Conservation (phyloP, 768 basidiomycete genomes). For the Strobilomyces dryophilus region DNA sequence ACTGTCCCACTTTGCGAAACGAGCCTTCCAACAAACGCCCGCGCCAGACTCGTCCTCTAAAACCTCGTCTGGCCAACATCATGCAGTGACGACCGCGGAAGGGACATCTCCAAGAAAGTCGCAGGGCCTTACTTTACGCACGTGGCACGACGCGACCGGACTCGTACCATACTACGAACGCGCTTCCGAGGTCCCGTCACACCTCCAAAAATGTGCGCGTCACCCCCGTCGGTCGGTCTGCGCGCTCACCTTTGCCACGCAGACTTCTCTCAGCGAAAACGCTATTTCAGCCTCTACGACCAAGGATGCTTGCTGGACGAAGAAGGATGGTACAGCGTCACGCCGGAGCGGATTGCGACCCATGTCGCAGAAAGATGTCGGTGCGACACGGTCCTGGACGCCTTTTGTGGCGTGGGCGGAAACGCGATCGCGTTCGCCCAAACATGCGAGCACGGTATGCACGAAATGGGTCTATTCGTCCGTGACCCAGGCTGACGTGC, state of each 20-base stretch:
- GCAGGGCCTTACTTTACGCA: constrained; percentile 31
- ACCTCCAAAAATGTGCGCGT: constrained; percentile 73
- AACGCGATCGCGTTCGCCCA: constrained; percentile 97
- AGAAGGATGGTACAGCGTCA: constrained; percentile 98
- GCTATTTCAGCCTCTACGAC: constrained; percentile 77
- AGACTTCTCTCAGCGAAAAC: constrained; percentile 86
- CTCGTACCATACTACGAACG: constrained; percentile 70
- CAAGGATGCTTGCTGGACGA: constrained; percentile 85
- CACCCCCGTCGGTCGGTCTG: background rate
- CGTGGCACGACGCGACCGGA: constrained; percentile 66
- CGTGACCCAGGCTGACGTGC: constrained; percentile 2
- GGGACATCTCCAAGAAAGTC: constrained; percentile 20
- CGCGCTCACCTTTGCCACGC: constrained; percentile 3
- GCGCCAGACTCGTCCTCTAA: constrained; percentile 4
- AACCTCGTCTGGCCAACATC: background rate
- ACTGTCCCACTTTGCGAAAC: constrained; percentile 40
- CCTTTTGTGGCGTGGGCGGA: constrained; percentile 97
- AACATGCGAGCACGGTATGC: constrained; percentile 89
- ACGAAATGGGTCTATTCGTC: background rate
- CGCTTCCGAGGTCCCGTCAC: constrained; percentile 64
- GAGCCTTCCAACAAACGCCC: constrained; percentile 31
- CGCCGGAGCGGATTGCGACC: constrained; percentile 86
- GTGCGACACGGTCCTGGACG: constrained; percentile 81
- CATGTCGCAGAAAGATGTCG: constrained; percentile 93
- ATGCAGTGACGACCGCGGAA: background rate